Base-by-base conservation (phyloP, 805 yeast species). In the Cephaloascus albidus region DNA sequence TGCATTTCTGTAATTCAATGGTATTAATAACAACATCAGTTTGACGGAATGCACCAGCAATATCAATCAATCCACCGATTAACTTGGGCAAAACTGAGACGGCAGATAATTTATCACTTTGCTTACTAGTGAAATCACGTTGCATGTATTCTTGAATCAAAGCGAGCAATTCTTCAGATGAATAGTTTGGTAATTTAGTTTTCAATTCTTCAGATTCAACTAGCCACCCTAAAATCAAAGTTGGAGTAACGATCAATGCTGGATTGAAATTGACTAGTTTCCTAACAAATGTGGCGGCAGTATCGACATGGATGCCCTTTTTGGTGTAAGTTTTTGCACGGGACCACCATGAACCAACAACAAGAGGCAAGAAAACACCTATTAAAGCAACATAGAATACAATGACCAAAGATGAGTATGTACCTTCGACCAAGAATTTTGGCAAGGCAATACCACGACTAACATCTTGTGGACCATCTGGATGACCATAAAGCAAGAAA, bases 371-470 rank as follows among this genome's bases (percentile, higher is more conserved):
- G 4, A 85, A 65, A 3, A 83, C 67, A 17, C 94, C 96, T 49
- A 93, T 78, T 35, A 86, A 58, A 5, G 74, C 46, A 38, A 87
- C 76, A 58, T 93, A 93, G 3, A 71, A 47, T 2, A 74, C 57
- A 14, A 81, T 71, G 43, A 87, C 65, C 18, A 82, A 50, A 3
- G 81, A 74, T 3, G 94, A 80, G 18, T 80, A 79, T 42, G 78
- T 71, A 34, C 94, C 88, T 46, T 87, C 96, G 23, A 94, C 85
- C 44, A 93, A 70, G 61, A 85, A 87, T 55, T 83, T 80, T 26
- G 99, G 99, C 47, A 93, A 64, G 0, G 97, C 99, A 58, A 93
- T 88, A 45, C 98, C 98, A 57, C 87, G 96, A 17, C 82, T 66
- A 16, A 82, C 72, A 20, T 85, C 85, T 60, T 86, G 95, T 33